Base-by-base conservation (phyloP, 257 asterid genomes). In the Mitragyna speciosa region DNA sequence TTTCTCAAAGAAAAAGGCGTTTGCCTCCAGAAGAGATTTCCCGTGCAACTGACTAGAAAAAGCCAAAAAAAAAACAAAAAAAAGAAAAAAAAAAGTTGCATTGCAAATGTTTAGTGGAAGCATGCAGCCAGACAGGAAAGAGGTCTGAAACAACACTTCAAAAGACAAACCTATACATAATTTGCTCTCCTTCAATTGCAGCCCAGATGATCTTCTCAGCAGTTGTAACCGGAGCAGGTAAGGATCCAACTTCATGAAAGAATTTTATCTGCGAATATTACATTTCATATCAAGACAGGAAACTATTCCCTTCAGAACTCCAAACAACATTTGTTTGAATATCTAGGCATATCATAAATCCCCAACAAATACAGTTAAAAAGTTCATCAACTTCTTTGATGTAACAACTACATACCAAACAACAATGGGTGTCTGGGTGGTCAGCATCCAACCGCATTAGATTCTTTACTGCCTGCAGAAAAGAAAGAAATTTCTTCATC, bases 401-500 rank as follows among this genome's bases (percentile, higher is more conserved):
- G 56, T 67, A 80, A 58, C 72, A 63, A 54, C 59, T 15, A 74
- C 91, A 87, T 93, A 95, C 99, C 97, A 92, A 85, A 85, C 97
- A 90, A 72, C 96, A 86, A 88, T 93, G 98, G 28, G 92, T 87
- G 76, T 93, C 96, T 19, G 99, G 93, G 86, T 84, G 87, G 76
- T 89, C 90, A 56, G 91, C 89, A 87, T 89, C 96, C 90, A 95
- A 90, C 77, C 97, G 88, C 79, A 87, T 75, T 81, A 95, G 78
- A 88, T 95, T 96, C 87, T 90, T 95, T 77, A 95, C 78, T 52
- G 98, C 99, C 99, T 95, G 90, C 84, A 84, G 52, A 63, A 78
- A 79, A 79, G 76, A 82, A 73, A 77, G 70, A 75, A 41, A 70
- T 59, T 39, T 64, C 49, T 7, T 64, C 15, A 28, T 28, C 64